These are phyloP conservation scores for Pseudomassariella vexata DNA, from an alignment of 2,329 filamentous ascomycete genomes.

Conservation along the genomic window DNA sequence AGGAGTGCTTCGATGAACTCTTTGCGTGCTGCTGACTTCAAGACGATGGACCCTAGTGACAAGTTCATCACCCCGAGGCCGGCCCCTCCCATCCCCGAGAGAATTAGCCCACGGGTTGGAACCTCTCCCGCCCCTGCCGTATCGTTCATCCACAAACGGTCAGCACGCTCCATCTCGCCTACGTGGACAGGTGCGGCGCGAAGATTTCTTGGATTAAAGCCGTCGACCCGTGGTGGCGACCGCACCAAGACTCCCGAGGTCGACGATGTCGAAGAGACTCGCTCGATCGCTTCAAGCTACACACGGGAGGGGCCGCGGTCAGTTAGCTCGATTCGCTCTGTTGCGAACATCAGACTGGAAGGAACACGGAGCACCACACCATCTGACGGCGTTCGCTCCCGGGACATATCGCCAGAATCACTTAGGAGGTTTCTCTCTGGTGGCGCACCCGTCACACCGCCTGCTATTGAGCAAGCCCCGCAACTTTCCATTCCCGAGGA, in stretches of 20 bases:
- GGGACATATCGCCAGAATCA: constrained; percentile 52
- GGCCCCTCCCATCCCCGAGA: constrained; percentile 40
- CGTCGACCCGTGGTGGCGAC: constrained; percentile 25
- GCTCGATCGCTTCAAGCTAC: constrained; percentile 12
- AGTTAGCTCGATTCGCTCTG: no score
- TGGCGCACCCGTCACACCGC: constrained; percentile 28
- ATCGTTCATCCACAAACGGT: constrained; percentile 26
- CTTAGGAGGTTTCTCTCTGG: constrained; percentile 46
- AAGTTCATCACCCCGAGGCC: constrained; percentile 68
- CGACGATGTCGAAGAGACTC: constrained; percentile 13
- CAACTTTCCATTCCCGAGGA: constrained; percentile 37
- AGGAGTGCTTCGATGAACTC: constrained; percentile 64
- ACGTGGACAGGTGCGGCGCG: constrained; percentile 39
- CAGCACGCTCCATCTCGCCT: constrained; percentile 39
- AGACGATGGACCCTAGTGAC: constrained; percentile 73
- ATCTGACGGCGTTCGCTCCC: constrained; percentile 37
- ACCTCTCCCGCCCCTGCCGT: constrained; percentile 22
- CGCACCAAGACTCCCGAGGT: constrained; percentile 26
- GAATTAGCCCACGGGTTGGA: constrained; percentile 27
- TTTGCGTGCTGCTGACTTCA: constrained; percentile 51
- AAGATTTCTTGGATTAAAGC: constrained; percentile 43
- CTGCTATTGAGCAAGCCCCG: constrained; percentile 25
- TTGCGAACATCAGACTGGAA: neutral
- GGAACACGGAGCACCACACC: constrained; percentile 23
- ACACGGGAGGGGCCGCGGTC: constrained; percentile 24